phyloP scores from a whole-genome alignment of 257 asterid genomes.

The Parsonsia alboflavescens region DNA sequence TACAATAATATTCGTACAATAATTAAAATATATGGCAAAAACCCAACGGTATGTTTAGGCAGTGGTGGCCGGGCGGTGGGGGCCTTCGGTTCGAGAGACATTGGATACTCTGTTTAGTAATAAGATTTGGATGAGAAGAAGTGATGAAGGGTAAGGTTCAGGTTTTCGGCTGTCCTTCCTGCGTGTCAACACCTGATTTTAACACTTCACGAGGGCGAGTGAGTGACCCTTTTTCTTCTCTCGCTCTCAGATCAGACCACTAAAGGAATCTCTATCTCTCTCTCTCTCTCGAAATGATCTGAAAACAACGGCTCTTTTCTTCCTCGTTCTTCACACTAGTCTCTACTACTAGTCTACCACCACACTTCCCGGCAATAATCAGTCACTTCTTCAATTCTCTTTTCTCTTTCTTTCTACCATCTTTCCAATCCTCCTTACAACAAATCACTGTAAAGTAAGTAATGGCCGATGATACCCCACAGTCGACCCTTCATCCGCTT shows the following conservation, averaged over 20 bases:
- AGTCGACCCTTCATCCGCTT: slow-evolving; percentile 28
- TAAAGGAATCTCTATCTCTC: neutral
- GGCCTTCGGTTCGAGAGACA: too few species aligned
- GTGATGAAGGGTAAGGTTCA: too few species aligned
- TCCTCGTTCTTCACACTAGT: neutral
- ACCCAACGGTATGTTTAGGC: too few species aligned
- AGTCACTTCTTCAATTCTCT: neutral
- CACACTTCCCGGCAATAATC: slow-evolving; percentile 2
- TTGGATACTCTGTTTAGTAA: too few species aligned
- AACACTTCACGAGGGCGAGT: slow-evolving; percentile 13
- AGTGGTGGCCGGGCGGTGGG: too few species aligned
- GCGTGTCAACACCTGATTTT: slow-evolving; percentile 21
- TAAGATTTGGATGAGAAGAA: too few species aligned
- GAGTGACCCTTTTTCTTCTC: neutral
- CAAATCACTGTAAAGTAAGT: neutral
- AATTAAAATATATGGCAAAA: too few species aligned
- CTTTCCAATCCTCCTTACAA: neutral
- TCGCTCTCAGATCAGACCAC: neutral
- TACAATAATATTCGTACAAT: too few species aligned
- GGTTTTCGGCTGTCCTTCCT: neutral
- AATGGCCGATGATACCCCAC: slow-evolving; percentile 55
- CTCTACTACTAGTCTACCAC: neutral
- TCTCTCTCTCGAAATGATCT: slow-evolving; percentile 22
- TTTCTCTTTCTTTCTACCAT: neutral
- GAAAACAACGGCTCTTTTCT: slow-evolving; percentile 5